Evolutionary conservation across 2,329 filamentous ascomycete species (phyloP).

Genomic region (Aspergillus costaricaensis): DNA sequence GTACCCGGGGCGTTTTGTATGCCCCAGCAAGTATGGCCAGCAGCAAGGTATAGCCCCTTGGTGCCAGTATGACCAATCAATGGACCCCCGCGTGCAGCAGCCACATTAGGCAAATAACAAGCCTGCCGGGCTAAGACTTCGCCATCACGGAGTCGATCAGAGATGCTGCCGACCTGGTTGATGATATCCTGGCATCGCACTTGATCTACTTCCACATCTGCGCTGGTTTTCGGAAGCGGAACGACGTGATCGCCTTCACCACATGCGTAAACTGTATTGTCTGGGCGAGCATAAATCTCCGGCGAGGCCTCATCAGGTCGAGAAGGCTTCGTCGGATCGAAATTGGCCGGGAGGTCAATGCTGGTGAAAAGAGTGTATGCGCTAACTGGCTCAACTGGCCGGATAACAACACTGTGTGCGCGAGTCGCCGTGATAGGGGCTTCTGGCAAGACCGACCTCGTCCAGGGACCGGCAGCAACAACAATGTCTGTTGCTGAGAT

Average conservation of each 20-base stretch:
- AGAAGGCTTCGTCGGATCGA: slow-evolving; percentile 53
- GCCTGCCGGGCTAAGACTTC: slow-evolving; percentile 77
- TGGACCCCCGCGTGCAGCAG: slow-evolving; percentile 61
- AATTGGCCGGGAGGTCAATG: slow-evolving; percentile 70
- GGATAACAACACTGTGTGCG: slow-evolving; percentile 65
- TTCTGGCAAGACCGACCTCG: slow-evolving; percentile 52
- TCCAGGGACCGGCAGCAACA: slow-evolving; percentile 65
- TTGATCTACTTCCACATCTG: slow-evolving; percentile 74
- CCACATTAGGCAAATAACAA: slow-evolving; percentile 85
- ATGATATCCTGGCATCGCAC: slow-evolving; percentile 80
- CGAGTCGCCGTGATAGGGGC: slow-evolving; percentile 63
- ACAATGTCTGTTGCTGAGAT: slow-evolving; percentile 62
- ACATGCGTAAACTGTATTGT: slow-evolving; percentile 89
- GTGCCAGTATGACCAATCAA: slow-evolving; percentile 75
- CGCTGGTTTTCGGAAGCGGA: slow-evolving; percentile 73
- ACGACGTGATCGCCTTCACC: slow-evolving; percentile 79
- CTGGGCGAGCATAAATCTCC: slow-evolving; percentile 90
- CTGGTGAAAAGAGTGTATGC: slow-evolving; percentile 70
- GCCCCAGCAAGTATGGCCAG: slow-evolving; percentile 96
- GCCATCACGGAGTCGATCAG: slow-evolving; percentile 63
- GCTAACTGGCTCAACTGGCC: slow-evolving; percentile 54
- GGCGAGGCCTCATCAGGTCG: slow-evolving; percentile 69
- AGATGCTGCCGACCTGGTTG: slow-evolving; percentile 66
- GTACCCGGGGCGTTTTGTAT: slow-evolving; percentile 95
- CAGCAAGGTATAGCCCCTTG: slow-evolving; percentile 75